Conservation (phyloP, 306 rosid genomes). For the Luffa acutangula region DNA sequence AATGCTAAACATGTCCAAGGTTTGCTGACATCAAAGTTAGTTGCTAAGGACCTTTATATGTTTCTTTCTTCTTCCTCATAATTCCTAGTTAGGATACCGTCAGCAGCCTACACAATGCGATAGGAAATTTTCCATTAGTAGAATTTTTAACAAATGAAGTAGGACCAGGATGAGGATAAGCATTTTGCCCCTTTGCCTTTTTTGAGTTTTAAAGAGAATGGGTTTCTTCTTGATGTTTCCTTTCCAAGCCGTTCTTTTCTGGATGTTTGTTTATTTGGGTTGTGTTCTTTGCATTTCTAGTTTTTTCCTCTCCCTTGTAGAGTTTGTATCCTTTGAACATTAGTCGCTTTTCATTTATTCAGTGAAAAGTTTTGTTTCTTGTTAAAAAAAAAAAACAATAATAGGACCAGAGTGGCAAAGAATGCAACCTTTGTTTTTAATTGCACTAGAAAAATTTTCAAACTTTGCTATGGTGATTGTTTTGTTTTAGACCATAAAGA, state of each 20-base stretch:
- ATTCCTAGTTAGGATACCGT: not conserved
- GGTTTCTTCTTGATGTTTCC: too few relatives aligned
- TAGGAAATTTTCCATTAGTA: not conserved
- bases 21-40: not conserved
- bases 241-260: too few relatives aligned
- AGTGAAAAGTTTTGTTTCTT: too few relatives aligned
- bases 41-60: not conserved
- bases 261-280: too few relatives aligned
- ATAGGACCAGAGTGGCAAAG: not conserved
- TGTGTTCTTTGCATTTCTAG: too few relatives aligned
- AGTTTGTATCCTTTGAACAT: too few relatives aligned
- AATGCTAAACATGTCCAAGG: not conserved
- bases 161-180: too few relatives aligned
- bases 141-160: not conserved
- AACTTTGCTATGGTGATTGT: not conserved
- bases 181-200: too few relatives aligned
- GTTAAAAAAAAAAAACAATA: too few relatives aligned
- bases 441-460: not conserved
- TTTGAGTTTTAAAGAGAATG: too few relatives aligned
- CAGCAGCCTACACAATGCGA: not conserved
- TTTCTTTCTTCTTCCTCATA: not conserved
- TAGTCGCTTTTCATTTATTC: not conserved
- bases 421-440: not conserved
- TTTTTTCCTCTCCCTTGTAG: too few relatives aligned
- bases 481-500: not conserved